phyloP scores from a whole-genome alignment of 495 filamentous ascomycete genomes.

The Xylaria palmicola region DNA sequence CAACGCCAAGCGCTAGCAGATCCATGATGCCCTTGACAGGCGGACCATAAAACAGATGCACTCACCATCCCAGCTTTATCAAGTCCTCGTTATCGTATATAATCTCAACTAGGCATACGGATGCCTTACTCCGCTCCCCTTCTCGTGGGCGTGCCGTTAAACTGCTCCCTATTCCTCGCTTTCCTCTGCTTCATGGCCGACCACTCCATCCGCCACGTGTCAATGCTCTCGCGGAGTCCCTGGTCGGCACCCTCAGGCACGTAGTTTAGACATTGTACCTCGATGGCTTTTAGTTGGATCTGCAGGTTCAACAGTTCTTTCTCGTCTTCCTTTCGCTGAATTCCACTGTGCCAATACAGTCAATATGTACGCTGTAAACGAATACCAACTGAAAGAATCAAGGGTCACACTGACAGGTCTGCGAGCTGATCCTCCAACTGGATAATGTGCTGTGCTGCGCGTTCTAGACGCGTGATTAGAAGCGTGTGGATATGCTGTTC shows the following conservation, averaged over 20 bases:
- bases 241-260: conserved; percentile 40
- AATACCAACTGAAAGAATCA: neutral
- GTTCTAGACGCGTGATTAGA: conserved; percentile 49
- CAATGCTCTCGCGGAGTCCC: conserved; percentile 44
- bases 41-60: neutral
- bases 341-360: conserved; percentile 30
- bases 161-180: conserved; percentile 21
- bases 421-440: conserved; percentile 47
- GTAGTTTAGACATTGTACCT: conserved; percentile 46
- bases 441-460: conserved; percentile 52
- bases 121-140: neutral
- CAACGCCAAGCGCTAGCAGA: neutral
- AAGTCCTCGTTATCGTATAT: neutral
- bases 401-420: conserved; percentile 42
- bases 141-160: conserved; percentile 7
- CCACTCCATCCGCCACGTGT: conserved; percentile 48
- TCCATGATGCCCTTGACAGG: neutral
- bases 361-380: conserved; percentile 7
- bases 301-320: conserved; percentile 52
- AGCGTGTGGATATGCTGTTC: conserved; percentile 54
- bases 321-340: conserved; percentile 36
- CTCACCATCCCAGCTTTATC: neutral
- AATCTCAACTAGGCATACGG: neutral
- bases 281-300: conserved; percentile 53
- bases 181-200: conserved; percentile 28